Base-by-base conservation (phyloP, 2,329 filamentous ascomycete genomes). In the Neoarthrinium moseri region DNA sequence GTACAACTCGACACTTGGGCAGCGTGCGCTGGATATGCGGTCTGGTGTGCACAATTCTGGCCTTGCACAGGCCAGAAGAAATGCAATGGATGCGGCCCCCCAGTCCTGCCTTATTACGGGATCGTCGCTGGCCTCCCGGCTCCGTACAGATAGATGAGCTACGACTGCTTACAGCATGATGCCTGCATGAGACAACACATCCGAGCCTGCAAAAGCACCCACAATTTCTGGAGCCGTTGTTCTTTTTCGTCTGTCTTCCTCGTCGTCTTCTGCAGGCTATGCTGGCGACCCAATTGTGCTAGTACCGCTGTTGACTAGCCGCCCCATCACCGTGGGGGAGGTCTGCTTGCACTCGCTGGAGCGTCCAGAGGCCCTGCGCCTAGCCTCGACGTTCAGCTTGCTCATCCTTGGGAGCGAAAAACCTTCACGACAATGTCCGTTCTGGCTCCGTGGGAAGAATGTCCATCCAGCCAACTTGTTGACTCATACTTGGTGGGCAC, bases 1-100 rank as follows among this genome's bases (percentile, higher is more conserved):
- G n/a, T n/a, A n/a, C n/a, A n/a, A n/a, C n/a, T n/a, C n/a, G 20
- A 18, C 37, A 40, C 15, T 23, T 40, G 37, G 21, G 37, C 37
- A 34, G 40, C 21, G 29, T 43, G n/a, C 20, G 22, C 23, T 38
- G 17, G 33, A 18, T 20, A 3, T 20, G 17, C 17, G 23, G 35
- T 38, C 22, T 38, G 23, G 35, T 38, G 12, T 26, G 26, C 35
- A 38, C 7, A 38, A 24, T 20, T 21, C 23, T n/a, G 20, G 12
- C 35, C 17, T 23, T 38, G 20, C 12, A 22, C 21, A 23, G 35
- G 35, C 12, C 22, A 23, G 8, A 20, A 38, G 35, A 4, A 17
- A 15, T 34, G 32, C 32, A 34, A n/a, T 12, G 13, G 32, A 34
- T 29, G 26, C 8, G 18, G 32, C 32, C n/a, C 10, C 7, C 32